These are phyloP conservation scores for Marvania coccoides DNA, from an alignment of 139 green algal species.

Conservation along the genomic window DNA sequence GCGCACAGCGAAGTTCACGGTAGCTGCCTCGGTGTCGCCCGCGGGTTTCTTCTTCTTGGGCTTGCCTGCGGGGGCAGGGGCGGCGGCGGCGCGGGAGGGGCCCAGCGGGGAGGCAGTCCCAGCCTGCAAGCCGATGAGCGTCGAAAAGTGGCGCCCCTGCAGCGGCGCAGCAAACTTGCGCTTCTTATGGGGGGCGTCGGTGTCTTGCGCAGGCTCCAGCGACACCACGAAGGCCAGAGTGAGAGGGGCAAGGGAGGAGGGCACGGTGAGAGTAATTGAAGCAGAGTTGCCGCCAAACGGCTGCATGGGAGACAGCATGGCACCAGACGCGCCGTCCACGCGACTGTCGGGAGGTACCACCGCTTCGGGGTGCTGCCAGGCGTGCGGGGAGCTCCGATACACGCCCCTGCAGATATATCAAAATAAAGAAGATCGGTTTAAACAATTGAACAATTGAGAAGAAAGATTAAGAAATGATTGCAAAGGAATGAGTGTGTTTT, in stretches of 20 bases:
- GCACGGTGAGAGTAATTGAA: conserved; percentile 10
- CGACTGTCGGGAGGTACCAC: conserved; percentile 9
- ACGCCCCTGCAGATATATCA: conserved; percentile 20
- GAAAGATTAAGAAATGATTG: too few species aligned
- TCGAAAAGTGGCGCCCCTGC: conserved; percentile 14
- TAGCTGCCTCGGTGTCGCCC: conserved; percentile 4
- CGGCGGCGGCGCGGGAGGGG: not conserved
- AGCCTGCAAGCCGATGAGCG: not conserved
- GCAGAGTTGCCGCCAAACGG: not conserved
- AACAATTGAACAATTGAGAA: not conserved
- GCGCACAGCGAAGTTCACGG: conserved; percentile 57
- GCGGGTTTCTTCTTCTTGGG: not conserved
- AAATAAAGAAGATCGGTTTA: not conserved
- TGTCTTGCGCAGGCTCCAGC: not conserved
- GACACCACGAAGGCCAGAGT: conserved; percentile 18
- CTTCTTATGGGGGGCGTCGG: not conserved
- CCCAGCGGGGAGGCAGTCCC: not conserved
- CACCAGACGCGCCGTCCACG: conserved; percentile 11
- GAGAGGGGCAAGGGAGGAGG: conserved; percentile 7
- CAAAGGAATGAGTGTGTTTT: not conserved
- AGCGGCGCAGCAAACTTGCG: not conserved
- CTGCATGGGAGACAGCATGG: conserved; percentile 23
- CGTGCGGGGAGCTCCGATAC: conserved; percentile 14
- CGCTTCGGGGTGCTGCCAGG: conserved; percentile 28
- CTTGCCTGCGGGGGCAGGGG: not conserved